Evolutionary conservation across 2,329 filamentous ascomycete species (phyloP).

Genomic region (Coniella lustricola): DNA sequence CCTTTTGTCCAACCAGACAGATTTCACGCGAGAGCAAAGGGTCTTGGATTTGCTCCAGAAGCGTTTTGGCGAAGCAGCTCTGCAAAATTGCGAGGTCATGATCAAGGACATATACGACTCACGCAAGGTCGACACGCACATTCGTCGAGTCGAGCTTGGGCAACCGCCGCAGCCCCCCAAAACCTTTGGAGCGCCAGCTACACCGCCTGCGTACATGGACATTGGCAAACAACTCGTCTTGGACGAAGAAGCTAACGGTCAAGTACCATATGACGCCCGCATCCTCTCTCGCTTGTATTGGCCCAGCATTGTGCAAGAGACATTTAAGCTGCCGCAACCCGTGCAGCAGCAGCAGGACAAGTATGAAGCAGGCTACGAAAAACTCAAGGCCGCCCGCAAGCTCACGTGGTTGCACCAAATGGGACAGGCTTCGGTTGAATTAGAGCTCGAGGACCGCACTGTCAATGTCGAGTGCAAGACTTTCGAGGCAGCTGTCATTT

Average conservation of each 20-base stretch:
- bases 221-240: conserved; percentile 20
- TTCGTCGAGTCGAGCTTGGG: conserved; percentile 47
- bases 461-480: conserved; percentile 67
- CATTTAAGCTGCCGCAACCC: conserved; percentile 55
- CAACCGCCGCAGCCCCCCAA: conserved; percentile 13
- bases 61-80: conserved; percentile 73
- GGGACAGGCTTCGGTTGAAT: conserved; percentile 70
- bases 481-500: conserved; percentile 82
- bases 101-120: conserved; percentile 87
- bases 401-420: conserved; percentile 82
- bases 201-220: neutral
- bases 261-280: conserved; percentile 64
- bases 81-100: conserved; percentile 97
- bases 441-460: conserved; percentile 75
- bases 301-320: conserved; percentile 70
- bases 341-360: conserved; percentile 55
- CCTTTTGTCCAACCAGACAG: conserved; percentile 57
- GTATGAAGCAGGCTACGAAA: conserved; percentile 72
- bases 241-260: conserved; percentile 39
- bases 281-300: conserved; percentile 91
- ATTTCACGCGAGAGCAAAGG: conserved; percentile 72
- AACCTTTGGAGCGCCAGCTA: conserved; percentile 19
- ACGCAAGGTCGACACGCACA: conserved; percentile 59
- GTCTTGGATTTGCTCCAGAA: conserved; percentile 83
- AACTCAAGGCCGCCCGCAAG: conserved; percentile 75